Percentiles rank a stretch among this genome's conserved stretches.
phyloP scores from a whole-genome alignment of 257 asterid species.

The Buddleja alternifolia region DNA sequence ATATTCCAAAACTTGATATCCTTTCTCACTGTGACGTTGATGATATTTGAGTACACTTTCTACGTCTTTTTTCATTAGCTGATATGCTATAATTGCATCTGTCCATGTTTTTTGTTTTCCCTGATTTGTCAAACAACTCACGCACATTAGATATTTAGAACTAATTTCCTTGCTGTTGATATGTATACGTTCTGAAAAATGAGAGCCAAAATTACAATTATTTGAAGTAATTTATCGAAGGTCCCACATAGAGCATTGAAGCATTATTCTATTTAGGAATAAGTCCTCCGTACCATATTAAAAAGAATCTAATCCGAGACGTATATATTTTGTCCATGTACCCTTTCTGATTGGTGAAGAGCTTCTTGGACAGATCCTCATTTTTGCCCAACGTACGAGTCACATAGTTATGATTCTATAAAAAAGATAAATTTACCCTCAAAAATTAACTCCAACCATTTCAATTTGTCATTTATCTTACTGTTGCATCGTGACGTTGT shows the following conservation, averaged over 20 bases:
- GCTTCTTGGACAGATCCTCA: slow-evolving; percentile 44
- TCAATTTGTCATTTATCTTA: not conserved
- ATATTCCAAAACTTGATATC: slow-evolving; percentile 48
- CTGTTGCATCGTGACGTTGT: too few species aligned
- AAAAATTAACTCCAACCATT: not conserved
- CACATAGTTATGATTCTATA: slow-evolving; percentile 37
- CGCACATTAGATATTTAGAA: not conserved
- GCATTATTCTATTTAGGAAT: too few species aligned
- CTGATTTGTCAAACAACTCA: slow-evolving; percentile 24
- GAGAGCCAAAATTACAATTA: too few species aligned
- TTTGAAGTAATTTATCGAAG: too few species aligned
- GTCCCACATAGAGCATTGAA: too few species aligned
- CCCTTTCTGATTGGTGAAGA: slow-evolving; percentile 50
- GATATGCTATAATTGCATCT: slow-evolving; percentile 37
- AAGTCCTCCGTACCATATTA: too few species aligned
- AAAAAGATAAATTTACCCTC: not conserved
- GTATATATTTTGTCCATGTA: slow-evolving; percentile 2
- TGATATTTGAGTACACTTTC: slow-evolving; percentile 30
- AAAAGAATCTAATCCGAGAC: too few species aligned
- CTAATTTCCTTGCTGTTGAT: too few species aligned
- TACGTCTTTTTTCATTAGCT: slow-evolving; percentile 20
- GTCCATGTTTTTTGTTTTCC: slow-evolving; percentile 43
- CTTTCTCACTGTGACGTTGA: slow-evolving; percentile 34
- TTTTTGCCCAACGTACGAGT: slow-evolving; percentile 46
- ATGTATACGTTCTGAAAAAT: too few species aligned